Evolutionary conservation across 805 yeast genomes (phyloP).

Genomic region (Helenozyma baotianmanensis): DNA sequence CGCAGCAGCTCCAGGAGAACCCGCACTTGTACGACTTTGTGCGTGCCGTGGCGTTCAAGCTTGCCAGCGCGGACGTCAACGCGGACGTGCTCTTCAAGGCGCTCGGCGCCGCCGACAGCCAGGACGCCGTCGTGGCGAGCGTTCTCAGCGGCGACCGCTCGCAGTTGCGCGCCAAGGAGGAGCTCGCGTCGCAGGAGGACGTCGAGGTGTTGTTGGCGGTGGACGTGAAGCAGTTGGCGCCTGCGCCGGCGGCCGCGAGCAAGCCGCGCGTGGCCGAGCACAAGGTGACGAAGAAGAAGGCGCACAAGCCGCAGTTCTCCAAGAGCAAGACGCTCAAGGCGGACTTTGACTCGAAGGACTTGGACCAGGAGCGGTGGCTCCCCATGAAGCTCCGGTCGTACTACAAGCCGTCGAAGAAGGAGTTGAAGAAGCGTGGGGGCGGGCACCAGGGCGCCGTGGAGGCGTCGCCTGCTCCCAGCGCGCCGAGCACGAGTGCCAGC

Average conservation of each 20-base stretch:
- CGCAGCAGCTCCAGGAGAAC: constrained; percentile 10
- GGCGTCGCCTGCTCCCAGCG: constrained; percentile 15
- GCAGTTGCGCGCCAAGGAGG: constrained; percentile 16
- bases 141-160: constrained; percentile 17
- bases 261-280: not conserved
- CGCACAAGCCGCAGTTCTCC: constrained; percentile 16
- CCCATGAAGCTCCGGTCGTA: constrained; percentile 82
- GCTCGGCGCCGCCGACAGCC: constrained; percentile 16
- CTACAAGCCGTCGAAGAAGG: constrained; percentile 60
- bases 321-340: constrained; percentile 12
- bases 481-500: constrained; percentile 21
- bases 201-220: constrained; percentile 32
- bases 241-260: constrained; percentile 2
- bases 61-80: constrained; percentile 15
- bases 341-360: constrained; percentile 13
- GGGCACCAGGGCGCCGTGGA: constrained; percentile 18
- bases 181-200: constrained; percentile 14
- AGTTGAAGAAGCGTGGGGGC: constrained; percentile 12
- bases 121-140: constrained; percentile 23
- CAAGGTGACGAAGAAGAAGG: constrained; percentile 21
- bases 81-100: constrained; percentile 18
- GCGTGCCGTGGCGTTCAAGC: constrained; percentile 29
- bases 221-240: constrained; percentile 21
- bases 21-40: constrained; percentile 21
- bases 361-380: constrained; percentile 79